Percentiles rank a stretch among this genome's conserved stretches.
phyloP scores from a whole-genome alignment of 768 basidiomycete genomes.

The Nidularia pulvinata region DNA sequence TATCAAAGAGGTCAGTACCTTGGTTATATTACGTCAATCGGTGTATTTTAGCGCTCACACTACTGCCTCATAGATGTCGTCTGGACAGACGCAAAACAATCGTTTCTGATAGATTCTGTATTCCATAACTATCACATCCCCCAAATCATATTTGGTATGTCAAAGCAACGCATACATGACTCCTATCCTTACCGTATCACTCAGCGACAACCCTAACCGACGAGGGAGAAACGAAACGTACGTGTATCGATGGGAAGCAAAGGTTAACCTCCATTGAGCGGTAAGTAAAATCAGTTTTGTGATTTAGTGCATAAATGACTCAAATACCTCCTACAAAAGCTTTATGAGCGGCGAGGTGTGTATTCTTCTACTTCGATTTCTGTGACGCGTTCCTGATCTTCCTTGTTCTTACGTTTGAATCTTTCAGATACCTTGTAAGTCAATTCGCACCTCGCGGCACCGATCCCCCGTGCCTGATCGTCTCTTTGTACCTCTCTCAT shows the following conservation, averaged over 20 bases:
- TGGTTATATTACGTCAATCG: not conserved
- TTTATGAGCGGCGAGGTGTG: conserved; percentile 58
- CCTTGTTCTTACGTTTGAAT: conserved; percentile 4
- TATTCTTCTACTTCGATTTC: conserved; percentile 8
- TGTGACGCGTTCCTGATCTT: conserved; percentile 2
- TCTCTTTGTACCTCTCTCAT: conserved; percentile 7
- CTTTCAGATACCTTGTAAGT: conserved; percentile 42
- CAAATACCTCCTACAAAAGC: conserved; percentile 22
- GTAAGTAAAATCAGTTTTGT: conserved; percentile 22
- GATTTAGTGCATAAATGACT: not conserved
- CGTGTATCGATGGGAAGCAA: conserved; percentile 77
- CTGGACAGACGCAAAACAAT: conserved; percentile 63
- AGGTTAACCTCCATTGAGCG: conserved; percentile 64
- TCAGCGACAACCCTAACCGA: conserved; percentile 32
- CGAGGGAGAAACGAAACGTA: conserved; percentile 35
- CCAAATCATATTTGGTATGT: conserved; percentile 63
- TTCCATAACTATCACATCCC: conserved; percentile 68
- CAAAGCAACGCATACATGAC: not conserved
- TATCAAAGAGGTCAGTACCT: conserved; percentile 56
- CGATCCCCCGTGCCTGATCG: no score
- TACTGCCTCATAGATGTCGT: conserved; percentile 46
- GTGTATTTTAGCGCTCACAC: not conserved
- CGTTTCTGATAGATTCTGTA: conserved; percentile 62
- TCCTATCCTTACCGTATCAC: not conserved
- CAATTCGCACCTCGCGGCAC: not conserved